A percentile compares a stretch with the other conserved stretches of the same genome.
phyloP scores from a whole-genome alignment of 1,139 yeast genomes.

The Taphrina sp. region DNA sequence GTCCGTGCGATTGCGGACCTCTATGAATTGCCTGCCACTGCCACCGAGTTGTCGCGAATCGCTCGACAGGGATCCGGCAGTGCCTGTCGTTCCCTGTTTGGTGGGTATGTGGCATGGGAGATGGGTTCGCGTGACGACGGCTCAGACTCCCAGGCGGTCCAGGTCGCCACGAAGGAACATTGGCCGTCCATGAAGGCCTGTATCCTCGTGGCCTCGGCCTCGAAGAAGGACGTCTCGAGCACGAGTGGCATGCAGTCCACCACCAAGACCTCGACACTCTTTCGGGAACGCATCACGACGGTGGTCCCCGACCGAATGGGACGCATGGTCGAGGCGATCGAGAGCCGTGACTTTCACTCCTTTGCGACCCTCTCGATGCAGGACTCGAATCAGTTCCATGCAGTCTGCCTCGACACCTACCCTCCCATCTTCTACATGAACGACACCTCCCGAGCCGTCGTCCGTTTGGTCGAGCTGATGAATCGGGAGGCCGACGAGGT shows the following conservation, averaged over 20 bases:
- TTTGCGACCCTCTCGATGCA: constrained; percentile 92
- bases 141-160: constrained; percentile 86
- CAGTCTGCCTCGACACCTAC: constrained; percentile 88
- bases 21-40: constrained; percentile 73
- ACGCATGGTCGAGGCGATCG: constrained; percentile 75
- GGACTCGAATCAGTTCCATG: constrained; percentile 96
- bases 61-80: constrained; percentile 99
- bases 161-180: constrained; percentile 75
- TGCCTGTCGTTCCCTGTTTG: constrained; percentile 93
- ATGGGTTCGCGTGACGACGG: constrained; percentile 79
- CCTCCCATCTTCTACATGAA: constrained; percentile 96
- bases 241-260: constrained; percentile 97
- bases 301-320: constrained; percentile 84
- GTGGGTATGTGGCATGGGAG: constrained; percentile 99
- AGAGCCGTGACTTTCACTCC: constrained; percentile 63
- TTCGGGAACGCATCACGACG: constrained; percentile 67
- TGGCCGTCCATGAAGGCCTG: constrained; percentile 95
- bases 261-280: constrained; percentile 81
- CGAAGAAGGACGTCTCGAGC: constrained; percentile 89
- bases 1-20: constrained; percentile 81
- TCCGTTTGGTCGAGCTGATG: constrained; percentile 74
- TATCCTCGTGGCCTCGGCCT: constrained; percentile 86
- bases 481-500: constrained; percentile 61
- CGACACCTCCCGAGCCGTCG: constrained; percentile 87
- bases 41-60: constrained; percentile 81